Conservation (phyloP, 768 basidiomycete species). For the Boletus pseudopeckii region DNA sequence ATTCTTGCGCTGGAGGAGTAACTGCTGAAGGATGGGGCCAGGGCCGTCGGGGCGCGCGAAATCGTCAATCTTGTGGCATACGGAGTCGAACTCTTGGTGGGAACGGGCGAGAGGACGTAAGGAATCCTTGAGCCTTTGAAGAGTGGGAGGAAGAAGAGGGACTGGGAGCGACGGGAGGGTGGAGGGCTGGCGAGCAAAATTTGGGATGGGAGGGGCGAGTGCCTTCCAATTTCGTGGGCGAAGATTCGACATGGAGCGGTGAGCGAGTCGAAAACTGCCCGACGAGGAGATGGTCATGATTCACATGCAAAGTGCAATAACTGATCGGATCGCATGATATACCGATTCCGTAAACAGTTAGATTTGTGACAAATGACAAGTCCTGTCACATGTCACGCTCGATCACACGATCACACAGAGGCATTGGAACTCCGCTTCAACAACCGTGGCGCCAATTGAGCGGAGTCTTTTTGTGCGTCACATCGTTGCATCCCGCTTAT, state of each 20-base stretch:
- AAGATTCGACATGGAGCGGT: conserved; percentile 16
- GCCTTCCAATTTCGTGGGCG: conserved; percentile 69
- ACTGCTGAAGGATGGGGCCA: conserved; percentile 58
- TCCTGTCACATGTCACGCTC: too few relatives aligned
- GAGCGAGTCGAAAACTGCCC: not conserved
- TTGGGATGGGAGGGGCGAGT: conserved; percentile 58
- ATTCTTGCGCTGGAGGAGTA: conserved; percentile 53
- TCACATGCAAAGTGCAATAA: conserved; percentile 8
- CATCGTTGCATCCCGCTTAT: too few relatives aligned
- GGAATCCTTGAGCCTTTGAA: conserved; percentile 64
- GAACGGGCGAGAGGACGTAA: conserved; percentile 72
- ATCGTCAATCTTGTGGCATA: conserved; percentile 61
- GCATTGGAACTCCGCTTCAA: too few relatives aligned
- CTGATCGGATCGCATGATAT: too few relatives aligned
- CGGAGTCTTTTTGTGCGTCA: too few relatives aligned
- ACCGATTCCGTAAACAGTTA: too few relatives aligned
- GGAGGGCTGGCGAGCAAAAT: conserved; percentile 61
- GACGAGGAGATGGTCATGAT: conserved; percentile 1
- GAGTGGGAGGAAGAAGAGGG: conserved; percentile 60
- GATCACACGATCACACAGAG: too few relatives aligned
- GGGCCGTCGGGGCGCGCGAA: conserved; percentile 45
- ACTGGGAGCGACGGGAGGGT: conserved; percentile 72
- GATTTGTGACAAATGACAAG: too few relatives aligned
- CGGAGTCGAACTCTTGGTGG: conserved; percentile 51
- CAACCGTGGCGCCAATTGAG: too few relatives aligned